Conservation (phyloP, 2,329 filamentous ascomycete genomes). For the Aspergillus ochraceus region DNA sequence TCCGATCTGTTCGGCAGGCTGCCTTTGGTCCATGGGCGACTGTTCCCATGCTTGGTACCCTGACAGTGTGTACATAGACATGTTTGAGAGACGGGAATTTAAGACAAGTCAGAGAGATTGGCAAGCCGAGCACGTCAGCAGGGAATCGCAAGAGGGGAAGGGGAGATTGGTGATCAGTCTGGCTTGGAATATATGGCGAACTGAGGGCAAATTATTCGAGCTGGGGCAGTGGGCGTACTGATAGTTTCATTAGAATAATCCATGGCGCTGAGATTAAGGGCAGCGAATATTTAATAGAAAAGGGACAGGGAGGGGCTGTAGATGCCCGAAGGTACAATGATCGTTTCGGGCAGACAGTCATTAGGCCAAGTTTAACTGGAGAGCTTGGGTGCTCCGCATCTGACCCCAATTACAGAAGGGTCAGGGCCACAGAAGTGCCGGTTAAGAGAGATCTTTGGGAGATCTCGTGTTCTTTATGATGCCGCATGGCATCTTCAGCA, state of each 20-base stretch:
- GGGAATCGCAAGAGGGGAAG: too few relatives aligned
- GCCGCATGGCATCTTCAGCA: too few relatives aligned
- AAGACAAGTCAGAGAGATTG: not conserved
- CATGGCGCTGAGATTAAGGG: not conserved
- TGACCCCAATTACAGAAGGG: not conserved
- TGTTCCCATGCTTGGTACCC: conserved; percentile 42
- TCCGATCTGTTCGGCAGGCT: conserved; percentile 28
- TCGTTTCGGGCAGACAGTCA: not conserved
- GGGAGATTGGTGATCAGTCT: too few relatives aligned
- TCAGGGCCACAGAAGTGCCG: too few relatives aligned
- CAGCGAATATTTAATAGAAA: not conserved
- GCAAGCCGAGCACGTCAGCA: too few relatives aligned
- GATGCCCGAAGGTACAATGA: not conserved
- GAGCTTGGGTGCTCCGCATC: not conserved
- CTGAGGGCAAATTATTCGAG: not conserved
- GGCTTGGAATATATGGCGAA: too few relatives aligned
- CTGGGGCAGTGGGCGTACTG: not conserved
- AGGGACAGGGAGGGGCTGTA: not conserved
- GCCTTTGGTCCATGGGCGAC: conserved; percentile 30
- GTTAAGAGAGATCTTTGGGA: not conserved
- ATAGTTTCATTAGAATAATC: not conserved
- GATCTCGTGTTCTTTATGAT: conserved; percentile 2
- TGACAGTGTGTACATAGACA: conserved; percentile 40
- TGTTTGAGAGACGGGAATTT: conserved; percentile 8
- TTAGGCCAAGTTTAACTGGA: not conserved